Conservation (phyloP, 2,329 filamentous ascomycete genomes). For the Aspergillus nomiae region DNA sequence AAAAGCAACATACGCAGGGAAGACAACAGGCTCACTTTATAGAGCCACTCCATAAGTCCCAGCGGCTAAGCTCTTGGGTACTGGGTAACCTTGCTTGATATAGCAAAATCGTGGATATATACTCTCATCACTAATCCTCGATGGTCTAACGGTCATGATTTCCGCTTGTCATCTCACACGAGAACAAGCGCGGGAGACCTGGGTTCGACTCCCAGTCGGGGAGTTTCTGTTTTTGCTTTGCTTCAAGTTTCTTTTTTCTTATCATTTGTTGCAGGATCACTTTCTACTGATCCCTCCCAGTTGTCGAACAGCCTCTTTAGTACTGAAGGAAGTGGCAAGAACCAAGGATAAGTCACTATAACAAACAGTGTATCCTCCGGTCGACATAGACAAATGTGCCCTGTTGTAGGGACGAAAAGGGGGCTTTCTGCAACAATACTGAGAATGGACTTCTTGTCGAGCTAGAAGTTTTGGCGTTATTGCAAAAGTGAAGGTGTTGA, state of each 20-base stretch:
- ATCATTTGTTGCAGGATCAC: neutral
- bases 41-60: no score
- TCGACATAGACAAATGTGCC: neutral
- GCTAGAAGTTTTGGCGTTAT: no score
- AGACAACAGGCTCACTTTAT: no score
- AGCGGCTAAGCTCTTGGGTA: no score
- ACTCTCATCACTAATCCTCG: constrained; percentile 15
- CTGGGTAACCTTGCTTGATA: no score
- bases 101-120: no score
- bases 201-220: constrained; percentile 5
- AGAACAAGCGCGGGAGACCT: constrained; percentile 6
- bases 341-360: no score
- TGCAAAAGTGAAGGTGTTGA: no score
- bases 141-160: constrained; percentile 20
- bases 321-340: neutral
- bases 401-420: neutral
- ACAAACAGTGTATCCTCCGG: no score
- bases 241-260: neutral
- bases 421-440: neutral
- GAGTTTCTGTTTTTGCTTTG: neutral
- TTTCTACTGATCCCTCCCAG: no score
- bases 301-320: neutral
- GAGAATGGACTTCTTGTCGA: neutral
- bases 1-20: no score
- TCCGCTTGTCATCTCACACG: constrained; percentile 13